These are phyloP conservation scores for Metschnikowia shivogae DNA, from an alignment of 805 yeast species.

Conservation along the genomic window DNA sequence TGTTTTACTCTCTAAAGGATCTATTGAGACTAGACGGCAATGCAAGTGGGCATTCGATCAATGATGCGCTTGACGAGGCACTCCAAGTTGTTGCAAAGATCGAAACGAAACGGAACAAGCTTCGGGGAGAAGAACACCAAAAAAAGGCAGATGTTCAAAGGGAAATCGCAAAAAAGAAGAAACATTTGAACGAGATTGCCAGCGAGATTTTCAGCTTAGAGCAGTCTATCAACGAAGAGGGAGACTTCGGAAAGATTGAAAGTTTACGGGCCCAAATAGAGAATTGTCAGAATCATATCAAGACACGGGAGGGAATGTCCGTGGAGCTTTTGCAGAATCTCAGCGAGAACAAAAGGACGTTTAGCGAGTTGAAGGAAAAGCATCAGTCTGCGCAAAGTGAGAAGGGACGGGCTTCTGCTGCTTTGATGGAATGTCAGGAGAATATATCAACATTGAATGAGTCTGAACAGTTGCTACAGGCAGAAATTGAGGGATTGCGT, in stretches of 20 bases:
- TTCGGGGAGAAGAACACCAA: slow-evolving; percentile 14
- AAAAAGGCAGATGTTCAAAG: slow-evolving; percentile 8
- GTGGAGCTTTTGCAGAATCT: slow-evolving; percentile 18
- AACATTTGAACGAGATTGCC: slow-evolving; percentile 15
- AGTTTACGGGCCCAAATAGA: slow-evolving; percentile 32
- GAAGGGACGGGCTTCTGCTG: background rate
- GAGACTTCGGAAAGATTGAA: slow-evolving; percentile 41
- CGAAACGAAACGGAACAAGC: slow-evolving; percentile 13
- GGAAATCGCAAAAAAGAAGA: slow-evolving; percentile 9
- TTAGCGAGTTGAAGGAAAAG: slow-evolving; percentile 3
- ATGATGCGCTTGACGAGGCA: slow-evolving; percentile 14
- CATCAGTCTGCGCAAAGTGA: slow-evolving; percentile 5
- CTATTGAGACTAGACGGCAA: slow-evolving; percentile 27
- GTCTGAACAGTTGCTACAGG: slow-evolving; percentile 18
- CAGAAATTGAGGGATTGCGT: slow-evolving; percentile 24
- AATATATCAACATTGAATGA: slow-evolving; percentile 8
- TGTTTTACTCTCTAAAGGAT: slow-evolving; percentile 34
- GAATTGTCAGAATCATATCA: slow-evolving; percentile 25
- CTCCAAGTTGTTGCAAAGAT: slow-evolving; percentile 15
- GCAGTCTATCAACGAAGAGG: slow-evolving; percentile 41
- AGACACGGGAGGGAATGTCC: slow-evolving; percentile 25
- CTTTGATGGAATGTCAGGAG: slow-evolving; percentile 19
- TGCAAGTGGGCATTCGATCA: slow-evolving; percentile 16
- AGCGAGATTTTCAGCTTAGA: slow-evolving; percentile 30
- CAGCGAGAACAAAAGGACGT: slow-evolving; percentile 5